Conservation (phyloP, 129 eudicot species). For the Arctium lappa region DNA sequence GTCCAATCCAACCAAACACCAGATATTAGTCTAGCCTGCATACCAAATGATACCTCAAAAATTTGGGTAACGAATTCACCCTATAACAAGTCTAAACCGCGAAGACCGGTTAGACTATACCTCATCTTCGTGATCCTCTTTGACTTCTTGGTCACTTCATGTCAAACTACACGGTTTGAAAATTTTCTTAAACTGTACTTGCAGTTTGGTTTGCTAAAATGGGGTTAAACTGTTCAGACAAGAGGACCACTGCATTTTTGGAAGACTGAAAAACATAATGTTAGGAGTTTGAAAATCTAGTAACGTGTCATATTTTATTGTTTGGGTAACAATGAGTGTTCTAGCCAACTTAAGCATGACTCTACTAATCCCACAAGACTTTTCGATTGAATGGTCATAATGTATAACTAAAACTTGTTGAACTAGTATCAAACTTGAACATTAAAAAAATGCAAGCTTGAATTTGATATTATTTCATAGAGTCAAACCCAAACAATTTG, state of each 20-base stretch:
- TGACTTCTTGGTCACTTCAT: background rate
- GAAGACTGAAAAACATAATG: too few species aligned
- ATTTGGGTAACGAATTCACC: background rate
- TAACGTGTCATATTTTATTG: background rate
- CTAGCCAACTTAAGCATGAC: background rate
- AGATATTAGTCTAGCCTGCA: too few species aligned
- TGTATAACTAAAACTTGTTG: too few species aligned
- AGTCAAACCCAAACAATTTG: background rate
- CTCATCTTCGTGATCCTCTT: background rate
- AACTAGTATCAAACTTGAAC: background rate
- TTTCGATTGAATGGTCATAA: too few species aligned
- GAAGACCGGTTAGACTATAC: background rate
- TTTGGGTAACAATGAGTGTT: background rate
- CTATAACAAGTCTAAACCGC: too few species aligned
- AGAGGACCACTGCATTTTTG: background rate
- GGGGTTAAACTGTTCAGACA: too few species aligned
- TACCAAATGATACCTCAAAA: too few species aligned
- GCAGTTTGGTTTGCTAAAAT: too few species aligned
- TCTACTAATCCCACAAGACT: background rate
- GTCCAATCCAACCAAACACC: too few species aligned
- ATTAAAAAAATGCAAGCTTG: background rate
- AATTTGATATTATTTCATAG: too few species aligned
- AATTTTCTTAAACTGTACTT: background rate
- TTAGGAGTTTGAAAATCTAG: background rate
- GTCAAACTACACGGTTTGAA: background rate